Evolutionary conservation across 2,329 filamentous ascomycete genomes (phyloP), one percentile per base, ranked within the genome.

Genomic region (Penicillium sp.): DNA sequence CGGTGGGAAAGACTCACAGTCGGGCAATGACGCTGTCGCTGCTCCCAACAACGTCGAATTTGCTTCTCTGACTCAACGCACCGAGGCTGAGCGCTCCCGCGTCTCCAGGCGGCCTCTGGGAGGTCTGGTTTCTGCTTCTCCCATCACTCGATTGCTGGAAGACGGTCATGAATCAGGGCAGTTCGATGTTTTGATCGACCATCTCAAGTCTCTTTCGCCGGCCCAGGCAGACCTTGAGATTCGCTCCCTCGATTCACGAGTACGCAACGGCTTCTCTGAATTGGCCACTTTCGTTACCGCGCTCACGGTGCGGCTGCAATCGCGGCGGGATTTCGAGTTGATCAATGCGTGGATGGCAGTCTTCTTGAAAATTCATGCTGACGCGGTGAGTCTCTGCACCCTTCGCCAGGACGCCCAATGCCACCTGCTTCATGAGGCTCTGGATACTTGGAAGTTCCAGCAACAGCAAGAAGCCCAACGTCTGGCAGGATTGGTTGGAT

Each of bases 331-430:
- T 62, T 98, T 94, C 63, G 92, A 98, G 66, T 74, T 98, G 26
- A 84, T 87, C 11, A 89, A 96, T 64, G 87, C 88, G 0, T 98
- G 92, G 90, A 96, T 98, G 88, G 82, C 84, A 2, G 90, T 96
- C 1, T 94, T 96, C 56, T 61, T 98, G 42, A 77, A 82, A 32
- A 69, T 95, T 27, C 90, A 96, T 63, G 74, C 73, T 5, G 80
- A 82, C 44, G 66, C 74, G 11, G 67, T 84, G 10, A 61, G 67
- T 5, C 42, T 56, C 31, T 64, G 60, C 23, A 61, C 67, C 22
- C 65, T 66, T 25, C 57, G 69, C 69, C 66, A 72, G 67, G 57
- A 75, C 56, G 61, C 66, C 29, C 53, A 55, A 30, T 42, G 50
- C 16, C 44, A 69, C 47, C 54, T 62, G 18, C 62, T 90, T 10